Base-by-base conservation (phyloP, 352 stramenopile genomes). In the Phytophthora foliorum region DNA sequence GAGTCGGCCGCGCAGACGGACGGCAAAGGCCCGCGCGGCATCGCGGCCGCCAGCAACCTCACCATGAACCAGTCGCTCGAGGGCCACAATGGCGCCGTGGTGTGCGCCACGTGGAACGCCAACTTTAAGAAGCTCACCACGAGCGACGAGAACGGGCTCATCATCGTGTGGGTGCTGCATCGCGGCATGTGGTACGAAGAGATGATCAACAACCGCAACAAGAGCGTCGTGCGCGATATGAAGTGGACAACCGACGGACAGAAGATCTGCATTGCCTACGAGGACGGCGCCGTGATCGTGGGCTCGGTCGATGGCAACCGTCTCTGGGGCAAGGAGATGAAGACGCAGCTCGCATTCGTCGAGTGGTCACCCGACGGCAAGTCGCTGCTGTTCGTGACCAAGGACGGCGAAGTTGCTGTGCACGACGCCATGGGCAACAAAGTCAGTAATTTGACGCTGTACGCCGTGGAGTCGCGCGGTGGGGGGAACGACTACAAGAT, bases 131-230 rank as follows among this genome's bases (percentile, higher is more conserved):
- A 98, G 79, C 92, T 99, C 57, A 98, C 94, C 10, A 98, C 94
- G 13, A 97, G 87, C 74, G 95, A 98, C 75, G 90, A 98, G 70
- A 96, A 97, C 61, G 95, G 95, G 8, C 79, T 98, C 10, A 98
- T 98, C 76, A 98, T 98, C 58, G 95, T 98, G 10, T 98, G 95
- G 95, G 96, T 98, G 71, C 82, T 98, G 57, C 95, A 98, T 65
- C 84, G 87, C 54, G 86, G 91, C 41, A 94, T 97, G 78, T 98
- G 95, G 93, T 98, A 95, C 78, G 95, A 98, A 61, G 94, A 98
- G 73, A 98, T 98, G 95, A 98, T 98, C 69, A 98, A 98, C 80
- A 98, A 98, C 76, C 80, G 95, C 58, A 98, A 98, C 81, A 98
- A 98, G 71, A 96, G 80, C 63, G 93, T 98, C 36, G 95, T 98